Evolutionary conservation across 139 green algal species (phyloP).

Genomic region (Medakamo hakoo): DNA sequence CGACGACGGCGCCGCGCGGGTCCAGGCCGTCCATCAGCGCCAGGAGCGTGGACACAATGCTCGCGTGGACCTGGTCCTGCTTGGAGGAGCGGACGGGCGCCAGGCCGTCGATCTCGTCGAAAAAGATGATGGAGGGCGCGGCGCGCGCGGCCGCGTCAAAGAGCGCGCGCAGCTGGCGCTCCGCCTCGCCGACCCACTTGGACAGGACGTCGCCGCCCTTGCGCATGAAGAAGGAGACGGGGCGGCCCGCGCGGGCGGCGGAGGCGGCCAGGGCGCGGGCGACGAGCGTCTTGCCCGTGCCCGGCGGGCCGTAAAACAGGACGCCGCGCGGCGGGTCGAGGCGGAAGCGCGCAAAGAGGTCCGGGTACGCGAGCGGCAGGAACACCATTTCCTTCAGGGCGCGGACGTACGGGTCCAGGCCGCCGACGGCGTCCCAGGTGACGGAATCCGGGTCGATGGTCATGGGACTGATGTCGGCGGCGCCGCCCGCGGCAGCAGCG

Average conservation of each 20-base stretch:
- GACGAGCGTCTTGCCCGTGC: slow-evolving; percentile 90
- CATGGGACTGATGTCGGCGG: slow-evolving; percentile 65
- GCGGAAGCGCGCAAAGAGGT: slow-evolving; percentile 79
- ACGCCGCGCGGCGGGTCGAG: slow-evolving; percentile 72
- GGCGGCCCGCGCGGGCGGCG: slow-evolving; percentile 33
- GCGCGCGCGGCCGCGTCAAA: slow-evolving; percentile 74
- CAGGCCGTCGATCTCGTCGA: slow-evolving; percentile 75
- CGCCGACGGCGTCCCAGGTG: slow-evolving; percentile 73
- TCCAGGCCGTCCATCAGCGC: slow-evolving; percentile 94
- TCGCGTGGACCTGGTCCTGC: slow-evolving; percentile 96
- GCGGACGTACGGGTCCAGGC: slow-evolving; percentile 67
- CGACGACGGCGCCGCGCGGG: slow-evolving; percentile 49
- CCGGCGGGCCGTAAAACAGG: slow-evolving; percentile 82
- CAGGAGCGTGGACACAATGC: slow-evolving; percentile 85
- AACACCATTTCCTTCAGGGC: slow-evolving; percentile 96
- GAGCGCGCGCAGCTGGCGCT: slow-evolving; percentile 77
- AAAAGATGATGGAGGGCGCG: slow-evolving; percentile 74
- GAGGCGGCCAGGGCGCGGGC: slow-evolving; percentile 73
- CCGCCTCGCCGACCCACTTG: slow-evolving; percentile 93
- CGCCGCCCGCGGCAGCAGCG: slow-evolving; percentile 11
- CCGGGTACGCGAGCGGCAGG: slow-evolving; percentile 85
- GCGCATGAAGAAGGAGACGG: slow-evolving; percentile 91
- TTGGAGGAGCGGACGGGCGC: slow-evolving; percentile 59
- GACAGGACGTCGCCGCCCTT: slow-evolving; percentile 86
- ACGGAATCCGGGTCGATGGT: slow-evolving; percentile 73